Conservation (phyloP, 2,329 filamentous ascomycete genomes). For the Seiridium unicorne region DNA sequence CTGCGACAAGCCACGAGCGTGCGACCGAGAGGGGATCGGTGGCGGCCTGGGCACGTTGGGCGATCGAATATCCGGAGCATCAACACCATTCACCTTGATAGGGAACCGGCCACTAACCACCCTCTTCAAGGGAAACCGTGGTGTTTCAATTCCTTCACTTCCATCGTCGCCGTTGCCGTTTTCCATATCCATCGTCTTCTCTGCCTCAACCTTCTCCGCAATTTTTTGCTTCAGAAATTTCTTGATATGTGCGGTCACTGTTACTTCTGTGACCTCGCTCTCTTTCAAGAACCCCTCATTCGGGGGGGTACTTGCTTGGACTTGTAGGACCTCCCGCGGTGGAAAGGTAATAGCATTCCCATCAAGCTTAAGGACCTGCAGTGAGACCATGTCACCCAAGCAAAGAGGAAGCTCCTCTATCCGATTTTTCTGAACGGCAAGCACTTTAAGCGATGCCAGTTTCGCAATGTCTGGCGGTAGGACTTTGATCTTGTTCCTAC, state of each 20-base stretch:
- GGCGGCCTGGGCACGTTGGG: constrained; percentile 67
- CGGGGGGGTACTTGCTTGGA: constrained; percentile 53
- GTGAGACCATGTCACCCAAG: constrained; percentile 83
- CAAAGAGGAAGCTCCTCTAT: constrained; percentile 82
- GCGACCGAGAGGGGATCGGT: constrained; percentile 76
- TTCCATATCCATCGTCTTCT: constrained; percentile 50
- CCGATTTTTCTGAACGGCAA: constrained; percentile 83
- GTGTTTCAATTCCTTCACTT: constrained; percentile 78
- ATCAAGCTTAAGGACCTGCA: constrained; percentile 86
- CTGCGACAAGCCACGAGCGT: constrained; percentile 73
- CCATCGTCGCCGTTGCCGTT: constrained; percentile 55
- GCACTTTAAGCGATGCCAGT: constrained; percentile 81
- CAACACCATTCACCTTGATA: constrained; percentile 71
- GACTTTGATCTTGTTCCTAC: constrained; percentile 77
- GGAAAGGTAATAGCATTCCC: constrained; percentile 85
- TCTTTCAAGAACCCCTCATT: constrained; percentile 58
- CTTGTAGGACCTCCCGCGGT: constrained; percentile 65
- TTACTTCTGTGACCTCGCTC: constrained; percentile 61
- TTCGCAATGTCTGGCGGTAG: constrained; percentile 79
- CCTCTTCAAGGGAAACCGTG: constrained; percentile 65
- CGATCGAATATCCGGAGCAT: constrained; percentile 66
- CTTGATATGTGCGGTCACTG: constrained; percentile 61
- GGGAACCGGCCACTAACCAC: constrained; percentile 65
- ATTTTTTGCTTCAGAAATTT: constrained; percentile 55
- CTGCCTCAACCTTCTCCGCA: constrained; percentile 42